Evolutionary conservation across 2,329 filamentous ascomycete genomes (phyloP).

Genomic region (Colletotrichum euphorbiae): DNA sequence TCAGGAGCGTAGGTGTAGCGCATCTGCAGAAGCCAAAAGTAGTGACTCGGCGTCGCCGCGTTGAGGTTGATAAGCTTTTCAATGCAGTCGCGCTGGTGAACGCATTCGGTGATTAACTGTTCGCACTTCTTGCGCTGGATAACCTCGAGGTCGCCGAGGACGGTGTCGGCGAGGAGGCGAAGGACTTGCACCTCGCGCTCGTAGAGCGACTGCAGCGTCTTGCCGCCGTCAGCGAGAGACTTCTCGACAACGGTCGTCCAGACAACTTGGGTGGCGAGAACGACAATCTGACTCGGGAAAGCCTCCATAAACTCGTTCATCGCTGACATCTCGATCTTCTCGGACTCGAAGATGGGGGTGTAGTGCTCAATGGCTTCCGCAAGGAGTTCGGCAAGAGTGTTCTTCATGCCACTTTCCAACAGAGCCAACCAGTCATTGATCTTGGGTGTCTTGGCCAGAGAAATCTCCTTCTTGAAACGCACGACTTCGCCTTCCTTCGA

Average conservation of each 20-base stretch:
- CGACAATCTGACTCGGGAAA: conserved; percentile 94
- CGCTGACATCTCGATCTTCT: conserved; percentile 74
- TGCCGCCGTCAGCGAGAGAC: conserved; percentile 78
- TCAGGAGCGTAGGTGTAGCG: conserved; percentile 89
- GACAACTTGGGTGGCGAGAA: conserved; percentile 90
- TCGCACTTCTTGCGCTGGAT: conserved; percentile 97
- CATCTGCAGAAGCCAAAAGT: conserved; percentile 97
- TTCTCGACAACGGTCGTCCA: conserved; percentile 92
- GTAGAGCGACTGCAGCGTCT: conserved; percentile 76
- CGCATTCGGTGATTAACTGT: conserved; percentile 97
- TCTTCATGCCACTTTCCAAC: conserved; percentile 92
- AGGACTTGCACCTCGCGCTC: conserved; percentile 88
- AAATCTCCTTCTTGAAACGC: conserved; percentile 88
- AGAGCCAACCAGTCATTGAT: conserved; percentile 99
- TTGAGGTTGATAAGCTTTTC: conserved; percentile 83
- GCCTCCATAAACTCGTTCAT: conserved; percentile 84
- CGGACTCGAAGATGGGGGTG: conserved; percentile 78
- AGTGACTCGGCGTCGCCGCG: conserved; percentile 81
- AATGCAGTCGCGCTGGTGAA: conserved; percentile 95
- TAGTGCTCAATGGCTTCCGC: conserved; percentile 89
- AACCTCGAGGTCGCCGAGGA: conserved; percentile 87
- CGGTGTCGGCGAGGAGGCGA: conserved; percentile 85
- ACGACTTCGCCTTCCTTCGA: conserved; percentile 96
- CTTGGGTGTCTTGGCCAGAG: conserved; percentile 89
- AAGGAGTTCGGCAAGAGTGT: conserved; percentile 89